Evolutionary conservation across 2,329 filamentous ascomycete genomes (phyloP).

Genomic region (Xylaria sp.): DNA sequence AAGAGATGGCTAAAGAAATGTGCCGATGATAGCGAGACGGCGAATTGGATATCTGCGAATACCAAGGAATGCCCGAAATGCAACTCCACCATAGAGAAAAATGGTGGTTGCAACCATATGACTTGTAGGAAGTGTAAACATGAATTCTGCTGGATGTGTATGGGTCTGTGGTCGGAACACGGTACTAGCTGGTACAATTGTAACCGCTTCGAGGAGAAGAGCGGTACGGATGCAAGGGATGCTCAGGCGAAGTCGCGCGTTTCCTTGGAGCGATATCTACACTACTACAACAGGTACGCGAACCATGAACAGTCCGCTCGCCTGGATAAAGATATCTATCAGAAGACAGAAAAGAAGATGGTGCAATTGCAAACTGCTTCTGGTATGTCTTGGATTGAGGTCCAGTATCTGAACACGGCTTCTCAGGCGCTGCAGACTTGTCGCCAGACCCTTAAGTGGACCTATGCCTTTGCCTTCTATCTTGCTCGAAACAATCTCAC

Average conservation of each 20-base stretch:
- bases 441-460: conserved; percentile 99
- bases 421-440: conserved; percentile 94
- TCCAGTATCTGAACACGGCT: conserved; percentile 93
- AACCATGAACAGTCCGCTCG: conserved; percentile 98
- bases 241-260: conserved; percentile 90
- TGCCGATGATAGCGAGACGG: conserved; percentile 96
- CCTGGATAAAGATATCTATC: conserved; percentile 92
- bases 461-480: conserved; percentile 98
- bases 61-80: conserved; percentile 98
- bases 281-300: conserved; percentile 99
- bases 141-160: conserved; percentile 96
- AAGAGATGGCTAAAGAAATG: conserved; percentile 98
- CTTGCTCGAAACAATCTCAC: conserved; percentile 95
- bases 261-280: conserved; percentile 92
- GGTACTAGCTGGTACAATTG: conserved; percentile 99
- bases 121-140: conserved; percentile 46
- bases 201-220: conserved; percentile 96
- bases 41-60: conserved; percentile 99
- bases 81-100: conserved; percentile 98
- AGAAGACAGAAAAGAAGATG: conserved; percentile 99
- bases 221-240: conserved; percentile 85
- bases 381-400: conserved; percentile 98
- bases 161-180: conserved; percentile 98
- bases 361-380: conserved; percentile 91
- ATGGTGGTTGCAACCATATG: conserved; percentile 57